Evolutionary conservation across 164 flowering plant species (phyloP).

Genomic region (Platanus orientalis): DNA sequence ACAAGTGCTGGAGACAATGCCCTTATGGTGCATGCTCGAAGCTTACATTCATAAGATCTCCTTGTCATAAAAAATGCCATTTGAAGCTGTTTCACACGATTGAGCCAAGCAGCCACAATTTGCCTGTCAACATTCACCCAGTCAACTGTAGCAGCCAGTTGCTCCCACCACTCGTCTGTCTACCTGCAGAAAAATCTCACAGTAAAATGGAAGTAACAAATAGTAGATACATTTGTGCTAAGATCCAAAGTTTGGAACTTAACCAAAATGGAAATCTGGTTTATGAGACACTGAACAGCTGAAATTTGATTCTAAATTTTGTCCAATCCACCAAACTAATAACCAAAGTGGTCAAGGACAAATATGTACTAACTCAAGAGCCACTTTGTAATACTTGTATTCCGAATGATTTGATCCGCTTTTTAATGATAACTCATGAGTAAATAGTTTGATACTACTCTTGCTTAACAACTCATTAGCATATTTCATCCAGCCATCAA

Average conservation of each 20-base stretch:
- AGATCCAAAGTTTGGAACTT: neutral
- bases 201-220: neutral
- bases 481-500: too few species aligned
- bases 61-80: slow-evolving; percentile 71
- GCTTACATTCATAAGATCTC: slow-evolving; percentile 35
- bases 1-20: neutral
- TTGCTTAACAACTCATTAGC: too few species aligned
- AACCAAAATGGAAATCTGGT: neutral
- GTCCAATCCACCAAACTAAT: too few species aligned
- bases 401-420: too few species aligned
- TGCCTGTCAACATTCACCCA: slow-evolving; percentile 92
- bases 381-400: too few species aligned
- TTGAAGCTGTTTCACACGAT: slow-evolving; percentile 91
- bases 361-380: too few species aligned
- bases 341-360: too few species aligned
- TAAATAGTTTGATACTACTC: too few species aligned
- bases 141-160: slow-evolving; percentile 93
- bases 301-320: too few species aligned
- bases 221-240: neutral
- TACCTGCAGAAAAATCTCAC: slow-evolving; percentile 43
- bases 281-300: neutral
- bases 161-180: slow-evolving; percentile 99
- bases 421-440: too few species aligned
- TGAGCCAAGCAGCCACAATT: slow-evolving; percentile 90
- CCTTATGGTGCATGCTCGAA: neutral